Percentiles rank a stretch among this genome's conserved stretches.
Evolutionary conservation across 164 flowering plant genomes (phyloP).

Genomic region (Protea cynaroides): DNA sequence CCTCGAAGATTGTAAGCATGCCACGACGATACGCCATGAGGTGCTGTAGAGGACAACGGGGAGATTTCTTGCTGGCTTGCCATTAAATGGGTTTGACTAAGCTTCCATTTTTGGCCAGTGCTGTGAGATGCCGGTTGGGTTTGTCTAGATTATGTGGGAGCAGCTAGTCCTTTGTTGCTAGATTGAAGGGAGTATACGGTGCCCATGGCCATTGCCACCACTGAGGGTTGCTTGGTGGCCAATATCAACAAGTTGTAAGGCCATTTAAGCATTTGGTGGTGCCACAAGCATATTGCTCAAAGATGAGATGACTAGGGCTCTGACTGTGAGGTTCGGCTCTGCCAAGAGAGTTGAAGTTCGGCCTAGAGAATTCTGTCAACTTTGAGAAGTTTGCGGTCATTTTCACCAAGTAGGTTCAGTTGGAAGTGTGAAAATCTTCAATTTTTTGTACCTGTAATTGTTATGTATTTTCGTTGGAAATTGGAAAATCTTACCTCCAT

Average conservation of each 20-base stretch:
- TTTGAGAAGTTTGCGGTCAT: conserved; percentile 41
- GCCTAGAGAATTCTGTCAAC: conserved; percentile 52
- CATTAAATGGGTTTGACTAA: conserved; percentile 73
- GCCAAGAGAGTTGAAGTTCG: conserved; percentile 60
- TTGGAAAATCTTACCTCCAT: no score
- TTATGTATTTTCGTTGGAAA: no score
- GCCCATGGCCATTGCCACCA: conserved; percentile 74
- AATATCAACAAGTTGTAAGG: conserved; percentile 76
- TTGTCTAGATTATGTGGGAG: conserved; percentile 89
- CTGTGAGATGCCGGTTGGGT: conserved; percentile 96
- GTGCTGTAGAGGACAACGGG: conserved; percentile 66
- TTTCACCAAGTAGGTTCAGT: conserved; percentile 42
- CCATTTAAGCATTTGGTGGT: conserved; percentile 60
- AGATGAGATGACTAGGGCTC: conserved; percentile 76
- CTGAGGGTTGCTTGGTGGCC: conserved; percentile 50
- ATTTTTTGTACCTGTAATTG: no score
- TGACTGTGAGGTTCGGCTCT: conserved; percentile 55
- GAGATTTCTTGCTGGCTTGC: conserved; percentile 24
- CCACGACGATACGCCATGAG: conserved; percentile 64
- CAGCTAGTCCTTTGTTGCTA: conserved; percentile 75
- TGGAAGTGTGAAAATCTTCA: no score
- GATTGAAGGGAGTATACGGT: conserved; percentile 31
- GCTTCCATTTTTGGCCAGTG: conserved; percentile 86
- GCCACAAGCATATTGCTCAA: conserved; percentile 41
- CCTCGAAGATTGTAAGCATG: conserved; percentile 75